Conservation (phyloP, 1,284 basidiomycete genomes). For the Sporisorium iseilematis-ciliati region DNA sequence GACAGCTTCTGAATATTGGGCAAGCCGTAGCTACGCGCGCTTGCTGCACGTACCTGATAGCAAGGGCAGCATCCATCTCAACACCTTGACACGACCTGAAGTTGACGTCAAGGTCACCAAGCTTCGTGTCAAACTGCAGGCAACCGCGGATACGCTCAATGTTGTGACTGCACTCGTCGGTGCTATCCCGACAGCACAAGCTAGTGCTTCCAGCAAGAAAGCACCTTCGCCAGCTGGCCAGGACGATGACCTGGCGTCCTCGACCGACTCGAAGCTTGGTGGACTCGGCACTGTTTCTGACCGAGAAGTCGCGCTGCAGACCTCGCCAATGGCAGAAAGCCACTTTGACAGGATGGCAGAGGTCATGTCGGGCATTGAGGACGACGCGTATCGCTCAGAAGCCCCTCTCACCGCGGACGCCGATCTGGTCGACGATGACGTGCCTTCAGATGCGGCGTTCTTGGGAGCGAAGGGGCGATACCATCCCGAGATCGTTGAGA, state of each 20-base stretch:
- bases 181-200: conserved; percentile 5
- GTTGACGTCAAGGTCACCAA: conserved; percentile 56
- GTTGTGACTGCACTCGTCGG: conserved; percentile 24
- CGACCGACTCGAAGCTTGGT: not conserved
- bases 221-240: not conserved
- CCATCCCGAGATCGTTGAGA: conserved; percentile 77
- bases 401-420: conserved; percentile 78
- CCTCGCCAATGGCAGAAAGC: not conserved
- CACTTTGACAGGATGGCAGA: conserved; percentile 25
- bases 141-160: conserved; percentile 56
- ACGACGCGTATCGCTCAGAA: conserved; percentile 80
- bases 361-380: conserved; percentile 79
- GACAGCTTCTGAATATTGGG: conserved; percentile 47
- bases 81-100: conserved; percentile 57
- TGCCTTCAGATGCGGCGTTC: conserved; percentile 88
- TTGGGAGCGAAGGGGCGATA: conserved; percentile 75
- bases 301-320: not conserved
- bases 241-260: not conserved
- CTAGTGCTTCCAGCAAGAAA: not conserved
- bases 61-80: conserved; percentile 43
- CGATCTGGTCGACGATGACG: conserved; percentile 90
- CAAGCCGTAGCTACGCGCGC: conserved; percentile 30
- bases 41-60: conserved; percentile 70
- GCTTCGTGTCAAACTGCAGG: conserved; percentile 42
- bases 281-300: not conserved